Evolutionary conservation across 2,329 filamentous ascomycete genomes (phyloP), one percentile per base, ranked within the genome.

Genomic region (Erysiphe pulchra): DNA sequence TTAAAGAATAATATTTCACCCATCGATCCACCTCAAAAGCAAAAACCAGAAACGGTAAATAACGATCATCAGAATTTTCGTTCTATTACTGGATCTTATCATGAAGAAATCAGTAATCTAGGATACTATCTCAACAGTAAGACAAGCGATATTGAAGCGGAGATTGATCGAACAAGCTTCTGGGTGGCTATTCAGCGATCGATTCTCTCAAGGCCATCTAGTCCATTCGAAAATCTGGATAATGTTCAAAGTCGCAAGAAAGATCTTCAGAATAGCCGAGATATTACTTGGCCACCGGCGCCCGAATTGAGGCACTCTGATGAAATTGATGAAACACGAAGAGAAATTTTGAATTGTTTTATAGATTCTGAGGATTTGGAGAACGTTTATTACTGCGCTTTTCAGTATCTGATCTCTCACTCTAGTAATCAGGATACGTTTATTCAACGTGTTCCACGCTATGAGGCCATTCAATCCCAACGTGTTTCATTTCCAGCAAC

Each of bases 371-470:
- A 40, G 24, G 5, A 17, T 47, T 66, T 71, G 56, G 81, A 90
- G 55, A 77, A 79, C 3, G 80, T 86, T 5, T 94, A 93, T 61
- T 87, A 85, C 63, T 78, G 81, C 49, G 84, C 84, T 10, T 94
- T 93, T 59, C 76, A 84, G 53, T 75, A 79, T 56, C 71, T 82
- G 52, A 65, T 77, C 41, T 70, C 80, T 48, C 72, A 73, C 31
- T 74, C 73, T 13, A 74, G 73, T 47, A 66, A 68, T 45, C 65
- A 68, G 16, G 90, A 95, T 60, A 75, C 78, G 10, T 93, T 93
- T 57, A 71, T 92, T 46, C 81, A 92, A 60, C 79, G 83, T 38
- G 75, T 83, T 47, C 72, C 81, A 20, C 79, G 90, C 43, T 92
- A 87, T 48, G 87, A 95, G 59, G 83, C 84, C 20, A 68, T 94